Base-by-base conservation (phyloP, 352 stramenopile genomes). In the Pythium phragmitis region DNA sequence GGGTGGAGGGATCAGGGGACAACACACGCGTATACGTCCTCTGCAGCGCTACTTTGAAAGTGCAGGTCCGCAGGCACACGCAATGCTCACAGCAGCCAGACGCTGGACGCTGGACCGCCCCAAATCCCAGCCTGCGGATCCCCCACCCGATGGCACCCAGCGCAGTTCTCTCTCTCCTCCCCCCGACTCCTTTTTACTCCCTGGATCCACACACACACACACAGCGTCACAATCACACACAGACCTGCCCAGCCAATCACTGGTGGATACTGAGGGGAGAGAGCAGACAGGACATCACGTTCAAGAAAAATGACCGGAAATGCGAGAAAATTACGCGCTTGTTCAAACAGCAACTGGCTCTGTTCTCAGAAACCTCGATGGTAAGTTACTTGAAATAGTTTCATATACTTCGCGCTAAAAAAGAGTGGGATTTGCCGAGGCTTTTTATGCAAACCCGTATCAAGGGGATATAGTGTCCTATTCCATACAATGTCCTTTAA, bases 41-140 rank as follows among this genome's bases (percentile, higher is more conserved):
- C 46, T 68, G 61, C 61, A 42, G 61, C 61, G 61, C 52, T 62
- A 57, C 61, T 68, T 68, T 51, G 57, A 48, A 68, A 68, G 41
- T 68, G 60, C 52, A 67, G 43, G 60, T 66, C 28, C 47, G 12
- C 39, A 41, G 21, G 37, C 19, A 60, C 34, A 39, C 34, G 34
- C 34, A 8, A 39, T 13, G 34, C 34, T 39, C 34, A 55, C 60
- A 37, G 43, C 61, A 34, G 48, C 47, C 52, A 57, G 58, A 52
- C 58, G 50, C 23, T 23, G 17, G 30, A 12, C 17, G 54, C 41
- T 26, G 45, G 26, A 28, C 26, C 26, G 26, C 26, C 26, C 26
- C 26, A 28, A 28, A 28, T 28, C 26, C 36, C 36, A 42, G 9
- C 14, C 36, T 17, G 36, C 36, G 26, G 34, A 39, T 8, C 33